A percentile compares a stretch with the other conserved stretches of the same genome.
These are phyloP conservation scores for Melanomma pulvis-pyrius DNA, from an alignment of 495 filamentous ascomycete genomes.

Conservation along the genomic window DNA sequence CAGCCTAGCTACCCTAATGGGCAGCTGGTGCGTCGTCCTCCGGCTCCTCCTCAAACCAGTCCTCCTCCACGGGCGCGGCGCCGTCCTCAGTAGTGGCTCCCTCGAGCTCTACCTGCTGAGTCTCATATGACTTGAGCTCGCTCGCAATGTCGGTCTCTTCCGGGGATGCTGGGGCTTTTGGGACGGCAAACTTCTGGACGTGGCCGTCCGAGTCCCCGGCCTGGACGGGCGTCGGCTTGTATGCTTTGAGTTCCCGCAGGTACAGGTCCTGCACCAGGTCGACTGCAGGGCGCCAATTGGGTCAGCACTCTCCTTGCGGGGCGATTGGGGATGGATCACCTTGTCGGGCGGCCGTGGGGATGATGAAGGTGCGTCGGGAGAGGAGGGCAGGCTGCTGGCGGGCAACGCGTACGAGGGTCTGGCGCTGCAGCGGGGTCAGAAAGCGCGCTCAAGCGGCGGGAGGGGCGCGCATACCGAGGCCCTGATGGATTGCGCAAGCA, in stretches of 20 bases:
- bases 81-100: conserved; percentile 66
- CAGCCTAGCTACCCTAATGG: conserved; percentile 19
- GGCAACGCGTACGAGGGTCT: conserved; percentile 74
- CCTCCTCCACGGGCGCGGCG: conserved; percentile 62
- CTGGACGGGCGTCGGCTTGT: conserved; percentile 85
- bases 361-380: conserved; percentile 80
- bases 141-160: conserved; percentile 89
- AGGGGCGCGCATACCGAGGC: conserved; percentile 43
- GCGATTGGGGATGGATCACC: conserved; percentile 55
- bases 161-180: conserved; percentile 79
- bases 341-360: conserved; percentile 71
- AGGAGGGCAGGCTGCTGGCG: conserved; percentile 65
- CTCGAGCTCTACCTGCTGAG: conserved; percentile 90
- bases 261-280: conserved; percentile 97
- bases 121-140: conserved; percentile 91
- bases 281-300: conserved; percentile 56
- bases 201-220: conserved; percentile 83
- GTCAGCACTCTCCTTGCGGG: conserved; percentile 6
- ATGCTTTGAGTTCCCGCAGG: conserved; percentile 88
- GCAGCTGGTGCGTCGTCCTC: conserved; percentile 48
- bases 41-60: conserved; percentile 71
- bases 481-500: conserved; percentile 50
- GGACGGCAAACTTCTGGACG: conserved; percentile 82
- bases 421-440: conserved; percentile 63
- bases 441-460: neutral